Conservation (phyloP, 2,329 filamentous ascomycete genomes). For the Fusarium fujikuroi region DNA sequence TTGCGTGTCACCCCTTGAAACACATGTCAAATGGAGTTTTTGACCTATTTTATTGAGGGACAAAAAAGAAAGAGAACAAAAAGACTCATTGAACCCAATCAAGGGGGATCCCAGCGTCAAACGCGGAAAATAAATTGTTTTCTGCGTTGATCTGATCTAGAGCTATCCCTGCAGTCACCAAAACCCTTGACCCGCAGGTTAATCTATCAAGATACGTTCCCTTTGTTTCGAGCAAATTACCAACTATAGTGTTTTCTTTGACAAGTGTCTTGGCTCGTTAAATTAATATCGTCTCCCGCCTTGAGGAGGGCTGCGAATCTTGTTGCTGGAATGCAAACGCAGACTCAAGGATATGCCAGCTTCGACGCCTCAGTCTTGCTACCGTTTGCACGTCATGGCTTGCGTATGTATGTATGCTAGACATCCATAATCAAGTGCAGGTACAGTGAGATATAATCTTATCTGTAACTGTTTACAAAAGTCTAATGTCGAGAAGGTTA, state of each 20-base stretch:
- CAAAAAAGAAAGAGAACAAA: neutral
- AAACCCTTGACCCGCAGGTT: neutral
- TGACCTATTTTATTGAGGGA: neutral
- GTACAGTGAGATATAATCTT: neutral
- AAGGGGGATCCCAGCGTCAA: neutral
- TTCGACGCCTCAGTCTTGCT: neutral
- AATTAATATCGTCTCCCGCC: neutral
- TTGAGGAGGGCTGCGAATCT: neutral
- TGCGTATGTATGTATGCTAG: neutral
- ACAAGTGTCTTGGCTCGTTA: neutral
- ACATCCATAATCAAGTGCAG: neutral
- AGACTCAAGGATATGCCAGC: neutral
- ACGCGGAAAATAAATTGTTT: neutral
- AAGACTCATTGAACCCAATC: neutral
- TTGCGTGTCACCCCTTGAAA: neutral
- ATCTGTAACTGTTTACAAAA: neutral
- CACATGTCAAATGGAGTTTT: neutral
- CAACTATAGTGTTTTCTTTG: neutral
- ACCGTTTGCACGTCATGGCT: neutral
- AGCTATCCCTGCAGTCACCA: slow-evolving; percentile 5
- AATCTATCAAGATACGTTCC: slow-evolving; percentile 5
- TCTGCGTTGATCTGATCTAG: neutral
- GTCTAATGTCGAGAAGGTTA: neutral
- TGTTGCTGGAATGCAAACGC: slow-evolving; percentile 13
- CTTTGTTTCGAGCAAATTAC: neutral